Evolutionary conservation across 2,329 filamentous ascomycete genomes (phyloP).

Genomic region (Coniochaeta sp.): DNA sequence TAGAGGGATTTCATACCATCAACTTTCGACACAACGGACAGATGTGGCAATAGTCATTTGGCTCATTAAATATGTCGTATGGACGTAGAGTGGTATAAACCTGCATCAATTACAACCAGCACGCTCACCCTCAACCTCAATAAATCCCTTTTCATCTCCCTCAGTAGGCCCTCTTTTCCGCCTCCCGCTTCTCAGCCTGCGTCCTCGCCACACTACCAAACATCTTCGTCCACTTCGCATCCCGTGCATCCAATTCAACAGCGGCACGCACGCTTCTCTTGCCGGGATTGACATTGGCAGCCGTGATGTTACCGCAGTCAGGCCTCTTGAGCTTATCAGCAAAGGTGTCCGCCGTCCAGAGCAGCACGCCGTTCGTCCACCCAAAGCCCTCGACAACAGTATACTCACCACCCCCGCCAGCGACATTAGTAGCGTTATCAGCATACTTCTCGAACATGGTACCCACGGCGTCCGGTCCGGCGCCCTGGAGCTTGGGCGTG

Average conservation of each 20-base stretch:
- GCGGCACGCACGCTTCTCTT: slow-evolving; percentile 28
- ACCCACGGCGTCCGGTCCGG: slow-evolving; percentile 35
- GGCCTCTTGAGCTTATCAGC: slow-evolving; percentile 45
- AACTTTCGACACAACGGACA: background rate
- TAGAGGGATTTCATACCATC: too few species aligned
- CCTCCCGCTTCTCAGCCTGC: background rate
- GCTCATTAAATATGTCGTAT: background rate
- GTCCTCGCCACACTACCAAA: slow-evolving; percentile 23
- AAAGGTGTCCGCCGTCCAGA: slow-evolving; percentile 60
- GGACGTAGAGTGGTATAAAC: background rate
- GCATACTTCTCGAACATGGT: slow-evolving; percentile 67
- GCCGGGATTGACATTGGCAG: slow-evolving; percentile 24
- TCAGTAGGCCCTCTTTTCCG: background rate
- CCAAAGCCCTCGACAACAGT: slow-evolving; percentile 63
- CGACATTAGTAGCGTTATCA: slow-evolving; percentile 51
- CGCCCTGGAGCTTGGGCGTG: slow-evolving; percentile 40
- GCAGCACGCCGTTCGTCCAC: slow-evolving; percentile 62
- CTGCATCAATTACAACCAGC: background rate
- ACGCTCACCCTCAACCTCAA: background rate
- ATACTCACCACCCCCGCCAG: slow-evolving; percentile 61
- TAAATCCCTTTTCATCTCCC: background rate
- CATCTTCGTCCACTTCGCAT: slow-evolving; percentile 40
- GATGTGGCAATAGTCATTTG: background rate
- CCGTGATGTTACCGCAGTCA: slow-evolving; percentile 43
- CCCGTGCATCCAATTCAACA: slow-evolving; percentile 36